Evolutionary conservation across 306 rosid genomes (phyloP).

Genomic region (Vicia sativa): DNA sequence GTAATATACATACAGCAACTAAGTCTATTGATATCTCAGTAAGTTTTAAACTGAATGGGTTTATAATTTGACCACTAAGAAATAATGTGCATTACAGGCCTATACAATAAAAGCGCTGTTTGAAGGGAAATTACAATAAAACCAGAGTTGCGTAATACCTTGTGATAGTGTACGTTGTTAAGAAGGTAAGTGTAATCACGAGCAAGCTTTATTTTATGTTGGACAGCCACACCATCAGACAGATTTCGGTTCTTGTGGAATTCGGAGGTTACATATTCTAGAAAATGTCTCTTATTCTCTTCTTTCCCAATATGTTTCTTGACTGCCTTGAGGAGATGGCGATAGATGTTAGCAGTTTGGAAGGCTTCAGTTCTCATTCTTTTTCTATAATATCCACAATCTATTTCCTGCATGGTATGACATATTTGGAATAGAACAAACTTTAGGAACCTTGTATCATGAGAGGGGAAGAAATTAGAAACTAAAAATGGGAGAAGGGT

Average conservation of each 20-base stretch:
- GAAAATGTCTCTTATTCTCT: conserved; percentile 63
- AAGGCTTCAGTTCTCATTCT: conserved; percentile 63
- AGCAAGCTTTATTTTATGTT: conserved; percentile 76
- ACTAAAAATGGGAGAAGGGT: conserved; percentile 3
- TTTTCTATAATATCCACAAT: conserved; percentile 27
- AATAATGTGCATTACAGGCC: background rate
- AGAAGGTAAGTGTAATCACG: conserved; percentile 68
- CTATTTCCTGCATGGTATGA: conserved; percentile 40
- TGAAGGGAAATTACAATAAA: conserved; percentile 23
- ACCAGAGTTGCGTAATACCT: conserved; percentile 49
- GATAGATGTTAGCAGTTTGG: conserved; percentile 67
- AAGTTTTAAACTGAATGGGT: conserved; percentile 5
- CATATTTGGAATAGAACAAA: background rate
- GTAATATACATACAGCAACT: conserved; percentile 14
- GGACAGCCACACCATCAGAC: conserved; percentile 54
- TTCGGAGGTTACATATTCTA: conserved; percentile 60
- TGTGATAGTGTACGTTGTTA: conserved; percentile 82
- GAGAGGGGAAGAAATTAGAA: background rate
- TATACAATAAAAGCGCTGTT: background rate
- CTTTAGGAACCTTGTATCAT: background rate
- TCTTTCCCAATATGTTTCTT: conserved; percentile 74
- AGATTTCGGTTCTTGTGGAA: conserved; percentile 53
- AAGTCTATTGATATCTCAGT: conserved; percentile 25
- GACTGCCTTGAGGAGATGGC: conserved; percentile 74
- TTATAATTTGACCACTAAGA: conserved; percentile 6